A percentile compares a stretch with the other conserved stretches of the same genome.
phyloP scores from a whole-genome alignment of 805 yeast species.

The Cyberlindnera suaveolens region DNA sequence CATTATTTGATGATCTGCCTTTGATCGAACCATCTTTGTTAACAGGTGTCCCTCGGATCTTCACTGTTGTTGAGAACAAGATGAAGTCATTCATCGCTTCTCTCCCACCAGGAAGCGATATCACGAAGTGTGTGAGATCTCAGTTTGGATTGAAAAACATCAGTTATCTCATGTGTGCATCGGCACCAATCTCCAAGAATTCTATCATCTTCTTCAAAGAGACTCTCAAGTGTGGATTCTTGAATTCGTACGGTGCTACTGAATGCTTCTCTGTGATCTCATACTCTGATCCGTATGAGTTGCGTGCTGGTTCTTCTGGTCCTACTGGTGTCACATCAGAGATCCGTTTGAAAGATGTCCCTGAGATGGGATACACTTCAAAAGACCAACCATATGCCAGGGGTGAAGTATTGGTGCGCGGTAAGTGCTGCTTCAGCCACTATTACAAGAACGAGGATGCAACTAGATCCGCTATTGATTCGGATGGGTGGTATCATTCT shows the following conservation, averaged over 20 bases:
- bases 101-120: constrained; percentile 1
- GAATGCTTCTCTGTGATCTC: constrained; percentile 49
- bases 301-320: constrained; percentile 42
- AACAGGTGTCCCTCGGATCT: constrained; percentile 51
- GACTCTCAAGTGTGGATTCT: constrained; percentile 35
- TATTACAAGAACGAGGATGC: constrained; percentile 20
- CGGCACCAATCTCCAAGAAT: constrained; percentile 55
- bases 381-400: constrained; percentile 31
- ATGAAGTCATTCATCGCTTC: constrained; percentile 13
- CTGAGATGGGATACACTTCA: constrained; percentile 46
- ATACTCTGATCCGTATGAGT: constrained; percentile 31
- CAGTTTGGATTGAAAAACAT: constrained; percentile 34
- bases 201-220: constrained; percentile 50
- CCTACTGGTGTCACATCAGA: constrained; percentile 42
- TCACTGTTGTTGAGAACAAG: constrained; percentile 39
- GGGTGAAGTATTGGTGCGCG: constrained; percentile 50
- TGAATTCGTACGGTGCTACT: constrained; percentile 59
- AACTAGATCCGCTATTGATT: constrained; percentile 29
- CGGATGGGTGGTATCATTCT: constrained; percentile 47
- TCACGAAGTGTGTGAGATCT: constrained; percentile 20
- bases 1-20: constrained; percentile 44
- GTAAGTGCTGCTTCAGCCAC: constrained; percentile 38
- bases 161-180: constrained; percentile 34
- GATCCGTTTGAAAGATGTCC: constrained; percentile 47
- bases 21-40: constrained; percentile 40